Evolutionary conservation across 2,329 filamentous ascomycete genomes (phyloP), one percentile per base, ranked within the genome.

Genomic region (Fusarium euwallaceae): DNA sequence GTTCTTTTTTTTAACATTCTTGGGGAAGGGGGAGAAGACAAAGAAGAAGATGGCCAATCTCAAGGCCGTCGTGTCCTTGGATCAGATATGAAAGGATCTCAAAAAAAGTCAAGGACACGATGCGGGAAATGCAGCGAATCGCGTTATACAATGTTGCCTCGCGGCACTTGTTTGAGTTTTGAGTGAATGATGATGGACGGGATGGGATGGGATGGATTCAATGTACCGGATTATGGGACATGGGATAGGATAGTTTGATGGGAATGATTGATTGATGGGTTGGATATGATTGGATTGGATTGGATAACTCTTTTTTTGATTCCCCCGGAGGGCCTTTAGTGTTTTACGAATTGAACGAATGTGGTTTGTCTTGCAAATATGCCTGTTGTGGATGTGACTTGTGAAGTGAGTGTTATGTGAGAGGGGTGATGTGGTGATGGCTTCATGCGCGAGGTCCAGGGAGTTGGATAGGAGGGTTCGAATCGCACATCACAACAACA

Each of bases 101-200:
- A 78, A 55, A 79, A 79, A 55, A 79, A 78, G 56, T 69, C 55
- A 45, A 62, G 63, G 61, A 58, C 61, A 62, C 41, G 48, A 67
- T 36, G 59, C 55, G 64, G 72, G 64, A 66, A 74, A 64, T 59
- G 75, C 69, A 76, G 73, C 70, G 70, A 61, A 64, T 65, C 74
- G 75, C 65, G 80, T 79, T 80, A 80, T 84, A 86, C 83, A 86
- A 83, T 82, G 83, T 81, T 87, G 85, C 85, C 86, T 86, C 86
- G 75, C 86, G 86, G 85, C 83, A 84, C 75, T 84, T 84, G 81
- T 82, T 80, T 73, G 69, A 77, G 69, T 75, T 76, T 71, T 78
- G 67, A 56, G 69, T 66, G 70, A 69, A 68, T 59, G 64, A 64
- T 39, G 67, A 66, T 24, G 70, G 65, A 41, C 58, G 53, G 43